These are phyloP conservation scores for Wallacemonas collosoma DNA, from an alignment of 208 protist species.

Conservation along the genomic window DNA sequence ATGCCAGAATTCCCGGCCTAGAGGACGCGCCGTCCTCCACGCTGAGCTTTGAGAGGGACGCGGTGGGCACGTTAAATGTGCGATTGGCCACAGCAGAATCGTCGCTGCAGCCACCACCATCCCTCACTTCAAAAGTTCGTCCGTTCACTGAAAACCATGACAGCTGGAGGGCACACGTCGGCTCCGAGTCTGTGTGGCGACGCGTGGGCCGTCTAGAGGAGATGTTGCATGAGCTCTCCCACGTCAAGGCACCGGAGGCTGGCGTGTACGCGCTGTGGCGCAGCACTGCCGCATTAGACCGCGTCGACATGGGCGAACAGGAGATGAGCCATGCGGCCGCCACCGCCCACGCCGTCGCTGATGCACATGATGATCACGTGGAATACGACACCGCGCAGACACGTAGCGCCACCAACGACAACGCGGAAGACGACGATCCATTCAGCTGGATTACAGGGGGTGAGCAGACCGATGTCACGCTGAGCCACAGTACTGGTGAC, in stretches of 20 bases:
- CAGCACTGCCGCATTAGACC: slow-evolving; percentile 8
- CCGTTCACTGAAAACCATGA: neutral
- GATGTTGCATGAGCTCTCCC: neutral
- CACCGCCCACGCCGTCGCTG: neutral
- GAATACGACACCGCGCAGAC: neutral
- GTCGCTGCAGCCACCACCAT: no score
- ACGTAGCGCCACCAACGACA: neutral
- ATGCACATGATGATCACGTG: neutral
- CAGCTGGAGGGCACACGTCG: neutral
- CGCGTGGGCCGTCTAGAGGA: neutral
- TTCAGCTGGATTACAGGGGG: slow-evolving; percentile 7
- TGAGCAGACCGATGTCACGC: neutral
- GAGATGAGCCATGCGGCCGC: neutral
- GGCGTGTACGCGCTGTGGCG: slow-evolving; percentile 11
- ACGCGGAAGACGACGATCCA: slow-evolving; percentile 9
- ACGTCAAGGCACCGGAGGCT: neutral
- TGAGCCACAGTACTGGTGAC: no score
- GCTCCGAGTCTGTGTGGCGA: slow-evolving; percentile 1
- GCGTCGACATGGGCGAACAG: neutral
- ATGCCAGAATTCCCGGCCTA: no score
- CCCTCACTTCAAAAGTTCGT: no score
- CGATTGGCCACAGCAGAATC: neutral
- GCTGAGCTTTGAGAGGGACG: neutral
- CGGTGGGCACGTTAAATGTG: neutral
- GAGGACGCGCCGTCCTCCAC: neutral